Evolutionary conservation across 192 early-diverging fungal genomes (phyloP).

Genomic region (Linnemannia schmuckeri): DNA sequence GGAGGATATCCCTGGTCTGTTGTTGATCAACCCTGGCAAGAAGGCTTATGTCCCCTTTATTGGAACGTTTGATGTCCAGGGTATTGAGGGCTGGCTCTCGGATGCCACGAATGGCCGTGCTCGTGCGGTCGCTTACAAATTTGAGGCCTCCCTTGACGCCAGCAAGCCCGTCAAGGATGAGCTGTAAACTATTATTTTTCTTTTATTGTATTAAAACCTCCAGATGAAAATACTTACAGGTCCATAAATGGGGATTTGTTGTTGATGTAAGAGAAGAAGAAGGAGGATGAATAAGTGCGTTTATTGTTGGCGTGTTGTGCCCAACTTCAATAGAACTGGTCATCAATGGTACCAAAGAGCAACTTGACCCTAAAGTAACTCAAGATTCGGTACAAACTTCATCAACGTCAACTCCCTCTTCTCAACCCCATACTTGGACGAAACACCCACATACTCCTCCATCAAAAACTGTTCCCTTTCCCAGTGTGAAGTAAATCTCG

Average conservation of each 20-base stretch:
- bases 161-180: conserved; percentile 38
- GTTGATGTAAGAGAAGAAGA: too few species aligned
- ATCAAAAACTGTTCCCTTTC: not conserved
- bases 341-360: not conserved
- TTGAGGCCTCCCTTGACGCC: conserved; percentile 41
- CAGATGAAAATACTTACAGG: not conserved
- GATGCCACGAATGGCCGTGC: conserved; percentile 54
- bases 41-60: conserved; percentile 70
- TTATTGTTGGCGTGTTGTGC: not conserved
- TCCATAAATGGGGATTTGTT: not conserved
- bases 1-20: conserved; percentile 68
- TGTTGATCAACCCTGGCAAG: conserved; percentile 69
- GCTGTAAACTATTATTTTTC: conserved; percentile 17
- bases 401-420: not conserved
- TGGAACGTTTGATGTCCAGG: conserved; percentile 70
- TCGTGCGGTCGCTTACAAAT: conserved; percentile 61
- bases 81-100: conserved; percentile 70
- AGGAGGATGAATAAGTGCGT: too few species aligned
- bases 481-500: too few species aligned
- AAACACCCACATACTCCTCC: not conserved
- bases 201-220: not conserved
- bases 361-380: not conserved
- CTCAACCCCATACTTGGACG: not conserved
- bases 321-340: not conserved
- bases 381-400: not conserved